Percentiles rank a stretch among this genome's conserved stretches.
Conservation (phyloP, 768 basidiomycete genomes). For the Hericium alpestre region DNA sequence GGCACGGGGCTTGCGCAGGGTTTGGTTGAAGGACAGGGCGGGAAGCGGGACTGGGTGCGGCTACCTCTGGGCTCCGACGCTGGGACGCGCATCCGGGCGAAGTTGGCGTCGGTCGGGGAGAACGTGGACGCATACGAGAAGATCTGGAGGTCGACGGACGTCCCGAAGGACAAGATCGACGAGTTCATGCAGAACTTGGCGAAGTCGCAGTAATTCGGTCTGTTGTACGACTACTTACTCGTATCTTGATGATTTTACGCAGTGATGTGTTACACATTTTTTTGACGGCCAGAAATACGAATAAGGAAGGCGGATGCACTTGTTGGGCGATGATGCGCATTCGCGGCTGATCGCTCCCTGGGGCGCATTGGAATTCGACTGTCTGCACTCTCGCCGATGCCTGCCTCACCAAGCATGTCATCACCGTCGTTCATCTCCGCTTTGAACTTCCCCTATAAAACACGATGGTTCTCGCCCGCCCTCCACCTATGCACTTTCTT, state of each 20-base stretch:
- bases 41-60: conserved; percentile 14
- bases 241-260: no score
- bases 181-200: background rate
- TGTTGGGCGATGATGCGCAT: no score
- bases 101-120: conserved; percentile 12
- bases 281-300: no score
- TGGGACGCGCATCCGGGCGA: conserved; percentile 12
- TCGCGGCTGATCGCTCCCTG: no score
- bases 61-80: conserved; percentile 18
- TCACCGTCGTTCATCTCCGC: no score
- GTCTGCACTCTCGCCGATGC: no score
- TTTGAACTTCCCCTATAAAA: background rate
- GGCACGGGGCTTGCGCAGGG: conserved; percentile 13
- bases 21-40: conserved; percentile 6
- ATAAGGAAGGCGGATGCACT: no score
- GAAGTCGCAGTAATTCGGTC: no score
- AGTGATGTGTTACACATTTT: no score
- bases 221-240: no score
- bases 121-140: conserved; percentile 16
- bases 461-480: background rate
- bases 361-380: no score
- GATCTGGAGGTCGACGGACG: conserved; percentile 19
- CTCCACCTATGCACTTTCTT: background rate
- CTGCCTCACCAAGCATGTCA: no score
- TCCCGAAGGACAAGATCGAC: conserved; percentile 11